Percentiles rank a stretch among this genome's conserved stretches.
These are phyloP conservation scores for Violaceomyces palustris DNA, from an alignment of 1,284 basidiomycete species.

Conservation along the genomic window DNA sequence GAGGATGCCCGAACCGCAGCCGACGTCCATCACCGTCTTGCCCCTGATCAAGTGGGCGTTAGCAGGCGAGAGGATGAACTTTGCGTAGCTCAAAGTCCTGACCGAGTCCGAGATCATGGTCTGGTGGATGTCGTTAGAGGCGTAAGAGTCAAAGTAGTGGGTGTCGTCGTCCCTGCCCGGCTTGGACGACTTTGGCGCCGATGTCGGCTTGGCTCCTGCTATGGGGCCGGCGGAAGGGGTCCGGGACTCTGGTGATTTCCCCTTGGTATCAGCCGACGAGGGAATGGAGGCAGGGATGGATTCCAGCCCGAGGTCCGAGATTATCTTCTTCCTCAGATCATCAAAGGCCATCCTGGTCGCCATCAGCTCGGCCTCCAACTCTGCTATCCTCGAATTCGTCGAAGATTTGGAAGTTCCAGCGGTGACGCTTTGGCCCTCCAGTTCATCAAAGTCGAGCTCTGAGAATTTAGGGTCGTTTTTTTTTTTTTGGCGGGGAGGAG, in stretches of 20 bases:
- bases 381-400: constrained; percentile 7
- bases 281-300: no score
- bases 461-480: no score
- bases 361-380: constrained; percentile 31
- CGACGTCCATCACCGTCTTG: constrained; percentile 87
- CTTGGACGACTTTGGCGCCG: not conserved
- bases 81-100: constrained; percentile 84
- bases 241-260: not conserved
- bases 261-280: no score
- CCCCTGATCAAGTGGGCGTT: constrained; percentile 77
- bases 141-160: constrained; percentile 91
- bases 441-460: constrained; percentile 42
- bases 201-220: not conserved
- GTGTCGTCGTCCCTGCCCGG: constrained; percentile 63
- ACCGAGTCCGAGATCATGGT: constrained; percentile 73
- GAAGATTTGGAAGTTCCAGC: no score
- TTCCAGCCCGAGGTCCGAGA: constrained; percentile 19
- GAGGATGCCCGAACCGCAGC: constrained; percentile 63
- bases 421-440: not conserved
- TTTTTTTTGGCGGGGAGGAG: no score
- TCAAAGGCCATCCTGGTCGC: constrained; percentile 24
- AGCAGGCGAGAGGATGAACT: constrained; percentile 70
- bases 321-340: constrained; percentile 32
- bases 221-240: no score
- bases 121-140: constrained; percentile 70